These are phyloP conservation scores for Verticillium isaacii DNA, from an alignment of 2,329 filamentous ascomycete genomes.

Conservation along the genomic window DNA sequence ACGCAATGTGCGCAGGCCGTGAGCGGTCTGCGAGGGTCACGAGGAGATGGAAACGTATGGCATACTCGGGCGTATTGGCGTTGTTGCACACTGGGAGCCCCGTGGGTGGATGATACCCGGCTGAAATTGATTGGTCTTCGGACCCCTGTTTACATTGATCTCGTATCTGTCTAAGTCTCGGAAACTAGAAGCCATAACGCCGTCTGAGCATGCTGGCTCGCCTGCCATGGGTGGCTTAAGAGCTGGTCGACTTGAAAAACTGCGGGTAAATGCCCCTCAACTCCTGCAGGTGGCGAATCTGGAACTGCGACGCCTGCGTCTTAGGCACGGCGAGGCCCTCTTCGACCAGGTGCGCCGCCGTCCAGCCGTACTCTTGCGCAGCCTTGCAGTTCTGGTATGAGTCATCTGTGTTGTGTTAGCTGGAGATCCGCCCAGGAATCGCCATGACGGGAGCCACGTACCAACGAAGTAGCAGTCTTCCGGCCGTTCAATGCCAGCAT, in stretches of 20 bases:
- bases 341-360: constrained; percentile 79
- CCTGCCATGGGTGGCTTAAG: background rate
- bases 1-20: constrained; percentile 54
- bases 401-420: constrained; percentile 58
- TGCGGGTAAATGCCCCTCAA: constrained; percentile 74
- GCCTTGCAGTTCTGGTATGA: constrained; percentile 76
- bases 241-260: constrained; percentile 64
- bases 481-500: constrained; percentile 65
- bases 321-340: constrained; percentile 60
- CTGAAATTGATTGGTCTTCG: background rate
- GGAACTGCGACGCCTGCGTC: constrained; percentile 63
- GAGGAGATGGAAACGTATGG: background rate
- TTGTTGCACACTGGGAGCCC: background rate
- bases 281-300: constrained; percentile 72
- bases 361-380: constrained; percentile 80
- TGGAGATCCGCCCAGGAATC: constrained; percentile 1
- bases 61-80: background rate
- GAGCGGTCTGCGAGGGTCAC: constrained; percentile 15
- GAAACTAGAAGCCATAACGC: background rate
- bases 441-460: constrained; percentile 37
- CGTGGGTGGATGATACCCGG: background rate
- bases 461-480: constrained; percentile 90
- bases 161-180: background rate
- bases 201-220: background rate
- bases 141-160: background rate